Evolutionary conservation across 257 asterid genomes (phyloP), one percentile per base, ranked within the genome.

Genomic region (Lycium ferocissimum): DNA sequence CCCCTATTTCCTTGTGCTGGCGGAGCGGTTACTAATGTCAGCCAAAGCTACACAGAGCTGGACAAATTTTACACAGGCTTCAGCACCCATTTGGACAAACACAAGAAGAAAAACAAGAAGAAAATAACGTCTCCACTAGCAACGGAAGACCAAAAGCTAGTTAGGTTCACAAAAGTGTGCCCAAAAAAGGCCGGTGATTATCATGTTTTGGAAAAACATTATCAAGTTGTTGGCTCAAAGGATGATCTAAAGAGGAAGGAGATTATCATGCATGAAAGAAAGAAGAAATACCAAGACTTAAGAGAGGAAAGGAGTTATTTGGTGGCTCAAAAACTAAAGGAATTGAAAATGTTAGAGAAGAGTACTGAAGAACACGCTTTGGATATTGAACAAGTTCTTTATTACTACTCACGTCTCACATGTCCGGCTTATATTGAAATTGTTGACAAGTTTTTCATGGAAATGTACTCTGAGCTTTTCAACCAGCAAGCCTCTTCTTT

Each of bases 381-480:
- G 84, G 92, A 89, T 56, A 69, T 89, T 72, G 87, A 89, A 72
- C 89, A 88, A 26, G 86, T 88, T 72, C 83, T 86, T 80, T 89
- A 88, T 22, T 85, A 89, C 58, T 89, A 91, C 13, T 88, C 89
- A 12, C 86, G 85, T 38, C 83, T 91, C 18, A 91, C 93, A 7
- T 87, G 89, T 67, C 94, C 92, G 2, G 88, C 83, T 10, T 92
- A 90, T 84, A 84, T 90, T 72, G 94, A 91, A 9, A 87, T 91
- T 80, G 95, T 92, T 6, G 94, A 91, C 78, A 90, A 87, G 45
- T 91, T 92, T 82, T 89, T 91, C 86, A 81, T 85, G 87, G 92
- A 92, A 7, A 85, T 92, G 73, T 89, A 91, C 45, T 84, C 89
- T 45, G 91, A 87, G 81, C 54, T 88, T 45, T 58, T 86, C 66